Base-by-base conservation (phyloP, 768 basidiomycete species). In the Russula ochroleuca region DNA sequence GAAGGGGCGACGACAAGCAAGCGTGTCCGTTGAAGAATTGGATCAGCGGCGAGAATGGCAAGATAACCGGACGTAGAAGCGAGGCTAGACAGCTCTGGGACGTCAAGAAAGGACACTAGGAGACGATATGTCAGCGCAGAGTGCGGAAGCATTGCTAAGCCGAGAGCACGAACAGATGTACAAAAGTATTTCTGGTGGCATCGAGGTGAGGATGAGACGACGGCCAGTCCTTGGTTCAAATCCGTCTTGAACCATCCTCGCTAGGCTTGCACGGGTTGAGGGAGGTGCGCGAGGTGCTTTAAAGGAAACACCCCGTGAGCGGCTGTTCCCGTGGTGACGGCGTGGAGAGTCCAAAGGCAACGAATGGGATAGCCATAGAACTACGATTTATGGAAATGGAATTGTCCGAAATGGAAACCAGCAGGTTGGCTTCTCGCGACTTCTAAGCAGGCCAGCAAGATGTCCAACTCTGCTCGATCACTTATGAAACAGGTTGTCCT, bases 101-200 rank as follows among this genome's bases (percentile, higher is more conserved):
- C 73, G 73, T 90, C 89, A 59, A 91, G 78, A 72, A 82, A 90
- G 0, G 85, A 84, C 50, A 87, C 88, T 89, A 61, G n/a, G 47
- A 31, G 38, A 25, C 15, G 21, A 50, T 13, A 35, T 14, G 50
- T 65, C 51, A 65, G 55, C 33, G 33, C 21, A 37, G 15, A 55
- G 60, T 23, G 63, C 54, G 53, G 52, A 64, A 25, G 37, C 5
- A 52, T 35, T 38, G 51, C 6, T 17, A 48, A 25, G 43, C 25
- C 7, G 51, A 37, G 57, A 21, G 48, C 38, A 66, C 55, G 33
- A 49, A 66, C 61, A 33, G 23, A 66, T 66, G 59, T 51, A 35
- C 23, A 67, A 31, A 11, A 64, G 47, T 37, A 67, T 53, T 43
- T 62, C 64, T 51, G 64, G 64, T 2, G 59, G 64, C n/a, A 64